These are phyloP conservation scores for Picea abies DNA, from an alignment of 83 land plant species.

Conservation along the genomic window DNA sequence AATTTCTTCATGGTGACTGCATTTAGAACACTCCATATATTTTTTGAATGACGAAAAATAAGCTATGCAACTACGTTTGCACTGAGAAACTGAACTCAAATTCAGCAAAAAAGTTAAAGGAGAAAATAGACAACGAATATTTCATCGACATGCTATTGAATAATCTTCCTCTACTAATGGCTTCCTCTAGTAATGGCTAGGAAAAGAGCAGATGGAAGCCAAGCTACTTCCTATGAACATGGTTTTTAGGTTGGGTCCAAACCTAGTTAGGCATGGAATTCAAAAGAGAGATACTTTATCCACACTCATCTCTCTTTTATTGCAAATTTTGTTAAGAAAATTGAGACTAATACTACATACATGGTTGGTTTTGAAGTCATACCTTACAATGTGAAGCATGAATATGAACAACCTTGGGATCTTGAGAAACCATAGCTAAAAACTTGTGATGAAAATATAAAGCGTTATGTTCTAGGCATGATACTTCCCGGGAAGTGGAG, in stretches of 20 bases:
- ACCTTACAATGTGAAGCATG: slow-evolving; percentile 81
- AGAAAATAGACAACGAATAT: slow-evolving; percentile 92
- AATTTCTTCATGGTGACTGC: slow-evolving; percentile 91
- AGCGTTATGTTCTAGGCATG: slow-evolving; percentile 39
- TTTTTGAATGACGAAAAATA: slow-evolving; percentile 74
- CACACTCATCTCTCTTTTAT: slow-evolving; percentile 85
- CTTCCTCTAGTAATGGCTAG: slow-evolving; percentile 47
- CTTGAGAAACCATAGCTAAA: slow-evolving; percentile 58
- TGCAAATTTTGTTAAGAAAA: slow-evolving; percentile 80
- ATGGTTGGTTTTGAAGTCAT: slow-evolving; percentile 97
- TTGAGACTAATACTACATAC: slow-evolving; percentile 65
- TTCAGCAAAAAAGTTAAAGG: slow-evolving; percentile 77
- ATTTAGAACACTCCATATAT: slow-evolving; percentile 85
- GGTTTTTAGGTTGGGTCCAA: slow-evolving; percentile 94
- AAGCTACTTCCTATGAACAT: slow-evolving; percentile 67
- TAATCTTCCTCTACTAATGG: slow-evolving; percentile 71
- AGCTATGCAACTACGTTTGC: slow-evolving; percentile 70
- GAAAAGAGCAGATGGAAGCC: slow-evolving; percentile 55
- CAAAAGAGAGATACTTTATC: slow-evolving; percentile 81
- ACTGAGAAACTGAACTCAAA: slow-evolving; percentile 56
- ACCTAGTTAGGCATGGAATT: slow-evolving; percentile 54
- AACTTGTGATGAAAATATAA: slow-evolving; percentile 65
- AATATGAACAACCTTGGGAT: slow-evolving; percentile 63
- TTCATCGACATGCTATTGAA: slow-evolving; percentile 93
- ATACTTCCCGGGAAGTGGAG: slow-evolving; percentile 72